Base-by-base conservation (phyloP, 2,329 filamentous ascomycete genomes). In the Microdochium paspali region DNA sequence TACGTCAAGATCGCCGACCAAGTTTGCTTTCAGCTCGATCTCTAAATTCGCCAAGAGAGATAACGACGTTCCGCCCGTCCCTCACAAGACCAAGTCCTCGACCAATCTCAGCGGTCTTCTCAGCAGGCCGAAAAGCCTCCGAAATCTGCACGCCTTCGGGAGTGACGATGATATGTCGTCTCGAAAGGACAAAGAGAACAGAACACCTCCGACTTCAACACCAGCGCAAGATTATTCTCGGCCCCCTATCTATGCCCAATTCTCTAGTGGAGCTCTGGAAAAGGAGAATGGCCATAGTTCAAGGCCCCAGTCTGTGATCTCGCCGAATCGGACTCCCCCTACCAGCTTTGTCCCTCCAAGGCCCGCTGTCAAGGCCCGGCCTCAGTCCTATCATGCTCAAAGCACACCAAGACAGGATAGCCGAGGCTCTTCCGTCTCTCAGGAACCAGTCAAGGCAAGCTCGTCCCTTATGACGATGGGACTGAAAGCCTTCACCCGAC, bases 201-300 rank as follows among this genome's bases (percentile, higher is more conserved):
- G 75, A 47, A 83, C 78, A 26, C 87, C 87, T 3, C 69, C 73
- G 1, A 66, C 70, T 49, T 71, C 70, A 3, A 61, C 69, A 12
- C 58, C 65, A 7, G 61, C 64, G 15, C 66, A 69, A 35, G 66
- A 69, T 45, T 58, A 66, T 21, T 57, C 66, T 10, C 72, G 77
- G 18, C 81, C 85, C 2, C 89, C 90, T 23, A 90, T 91, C 48
- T 95, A 87, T 73, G 80, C 86, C 13, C 84, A 93, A 58, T 93
- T 91, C 61, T 67, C 70, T 43, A 72, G 64, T 51, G 62, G 56
- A 50, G 61, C 54, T 55, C 62, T 57, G 49, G 62, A 56, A 48
- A 56, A 55, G 48, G 54, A 54, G 42, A 53, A 50, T 46, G 52
- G 47, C 18, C 12, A 40, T n/a, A 4, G 9, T 21, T 6, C 35